A percentile compares a stretch with the other conserved stretches of the same genome.
Evolutionary conservation across 768 basidiomycete genomes (phyloP).

Genomic region (Boletus rufocinnamomeus): DNA sequence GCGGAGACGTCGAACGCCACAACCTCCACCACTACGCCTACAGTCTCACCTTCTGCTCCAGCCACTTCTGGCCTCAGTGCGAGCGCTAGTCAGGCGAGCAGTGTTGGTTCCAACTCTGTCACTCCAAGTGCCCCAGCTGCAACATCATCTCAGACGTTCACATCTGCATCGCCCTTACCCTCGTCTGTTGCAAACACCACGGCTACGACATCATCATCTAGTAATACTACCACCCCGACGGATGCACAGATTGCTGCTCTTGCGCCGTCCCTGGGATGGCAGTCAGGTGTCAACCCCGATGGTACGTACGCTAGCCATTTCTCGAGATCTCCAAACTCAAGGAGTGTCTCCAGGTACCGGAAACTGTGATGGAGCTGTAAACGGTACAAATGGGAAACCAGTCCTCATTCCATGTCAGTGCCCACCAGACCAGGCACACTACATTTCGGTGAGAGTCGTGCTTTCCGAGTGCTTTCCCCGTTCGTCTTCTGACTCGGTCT

Average conservation of each 20-base stretch:
- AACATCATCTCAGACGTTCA: not conserved
- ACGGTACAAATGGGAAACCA: conserved; percentile 33
- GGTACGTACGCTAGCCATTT: conserved; percentile 37
- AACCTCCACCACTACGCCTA: not conserved
- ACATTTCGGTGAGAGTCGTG: conserved; percentile 23
- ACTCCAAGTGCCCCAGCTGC: not conserved
- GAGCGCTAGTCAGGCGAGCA: not conserved
- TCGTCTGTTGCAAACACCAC: conserved; percentile 8
- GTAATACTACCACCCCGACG: conserved; percentile 18
- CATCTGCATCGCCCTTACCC: not conserved
- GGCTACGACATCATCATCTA: not conserved
- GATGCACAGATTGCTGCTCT: conserved; percentile 41
- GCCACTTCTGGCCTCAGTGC: not conserved
- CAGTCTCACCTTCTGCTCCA: not conserved
- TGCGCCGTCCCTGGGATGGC: conserved; percentile 58
- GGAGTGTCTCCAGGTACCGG: conserved; percentile 30
- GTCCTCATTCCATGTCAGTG: conserved; percentile 39
- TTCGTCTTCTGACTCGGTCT: not conserved
- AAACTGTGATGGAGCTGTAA: conserved; percentile 40
- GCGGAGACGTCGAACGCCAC: conserved; percentile 14
- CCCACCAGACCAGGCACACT: conserved; percentile 32
- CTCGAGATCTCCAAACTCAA: not conserved
- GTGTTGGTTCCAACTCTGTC: not conserved
- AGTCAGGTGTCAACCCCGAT: conserved; percentile 58
- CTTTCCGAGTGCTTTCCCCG: not conserved